Percentiles rank a stretch among this genome's conserved stretches.
phyloP scores from a whole-genome alignment of 805 yeast genomes.

The Barnettozyma siamensis region DNA sequence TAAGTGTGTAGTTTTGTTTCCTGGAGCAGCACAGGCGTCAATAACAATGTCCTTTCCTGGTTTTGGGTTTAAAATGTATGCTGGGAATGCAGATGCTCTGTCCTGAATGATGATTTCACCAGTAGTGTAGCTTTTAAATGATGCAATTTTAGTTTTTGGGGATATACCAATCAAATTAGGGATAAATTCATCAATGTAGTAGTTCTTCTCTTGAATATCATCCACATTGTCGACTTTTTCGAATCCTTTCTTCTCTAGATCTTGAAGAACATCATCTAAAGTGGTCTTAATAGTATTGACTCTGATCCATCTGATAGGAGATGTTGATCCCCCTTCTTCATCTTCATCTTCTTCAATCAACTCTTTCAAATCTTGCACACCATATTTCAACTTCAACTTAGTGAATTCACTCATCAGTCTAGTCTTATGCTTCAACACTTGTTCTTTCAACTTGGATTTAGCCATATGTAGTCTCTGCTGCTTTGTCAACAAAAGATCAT shows the following conservation, averaged over 20 bases:
- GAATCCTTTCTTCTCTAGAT: conserved; percentile 33
- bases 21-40: conserved; percentile 98
- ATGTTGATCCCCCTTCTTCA: conserved; percentile 42
- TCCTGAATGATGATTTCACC: conserved; percentile 92
- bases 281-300: conserved; percentile 57
- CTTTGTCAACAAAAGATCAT: conserved; percentile 72
- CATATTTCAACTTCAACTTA: conserved; percentile 67
- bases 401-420: conserved; percentile 78
- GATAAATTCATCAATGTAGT: conserved; percentile 68
- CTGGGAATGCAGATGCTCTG: conserved; percentile 96
- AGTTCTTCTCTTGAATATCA: conserved; percentile 45
- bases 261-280: conserved; percentile 24
- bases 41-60: conserved; percentile 57
- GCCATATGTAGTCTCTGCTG: conserved; percentile 85
- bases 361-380: conserved; percentile 51
- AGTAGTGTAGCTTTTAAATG: conserved; percentile 58
- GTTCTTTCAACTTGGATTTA: conserved; percentile 80
- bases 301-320: conserved; percentile 79
- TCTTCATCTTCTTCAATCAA: conserved; percentile 27
- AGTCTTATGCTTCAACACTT: conserved; percentile 70
- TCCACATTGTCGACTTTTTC: conserved; percentile 40
- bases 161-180: conserved; percentile 78
- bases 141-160: conserved; percentile 65
- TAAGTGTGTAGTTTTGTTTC: conserved; percentile 91
- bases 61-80: conserved; percentile 62